Evolutionary conservation across 2,329 filamentous ascomycete species (phyloP), one percentile per base, ranked within the genome.

Genomic region (Cladophialophora psammophila): DNA sequence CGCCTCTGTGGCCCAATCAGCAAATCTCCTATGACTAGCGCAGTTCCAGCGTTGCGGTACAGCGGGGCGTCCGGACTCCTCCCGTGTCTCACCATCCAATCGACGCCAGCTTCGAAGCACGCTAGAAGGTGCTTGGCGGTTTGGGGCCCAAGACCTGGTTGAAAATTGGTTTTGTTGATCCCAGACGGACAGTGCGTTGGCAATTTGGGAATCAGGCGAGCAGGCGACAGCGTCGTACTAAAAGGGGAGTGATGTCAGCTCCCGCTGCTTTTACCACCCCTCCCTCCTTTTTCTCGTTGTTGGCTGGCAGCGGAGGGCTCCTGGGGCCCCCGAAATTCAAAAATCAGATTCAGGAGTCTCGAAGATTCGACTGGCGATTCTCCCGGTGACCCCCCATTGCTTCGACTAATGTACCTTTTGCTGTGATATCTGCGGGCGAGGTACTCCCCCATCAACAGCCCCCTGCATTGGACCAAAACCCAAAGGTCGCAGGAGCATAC

Each of bases 31-130:
- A 4, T 10, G 20, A n/a, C 35, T 15, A 63, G 59, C 52, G 35
- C 58, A 42, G 63, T 70, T 65, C 68, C 68, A 70, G 68, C 63
- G 38, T 53, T 67, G 68, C 66, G 68, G 68, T 70, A 68, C 66
- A 58, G 65, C 58, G 64, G 67, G 66, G 48, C 42, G 40, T 50
- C 15, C 62, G 8, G 26, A 13, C 35, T 60, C 52, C 26, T 56
- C 20, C 53, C 61, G 61, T 34, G 62, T 42, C 45, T 52, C 62
- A 60, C 60, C 40, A 52, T 59, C 62, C 62, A 64, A 64, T 64
- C 54, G 45, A 57, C 13, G 54, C 26, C 45, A 10, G 34, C 18
- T 50, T 63, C 60, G 60, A 63, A 63, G 60, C 60, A 63, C 60
- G 52, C 60, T 63, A 63, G 60, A 63, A 63, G 50, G 13, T 48